Evolutionary conservation across 2,329 filamentous ascomycete species (phyloP).

Genomic region (Lasiodiplodia gonubiensis): DNA sequence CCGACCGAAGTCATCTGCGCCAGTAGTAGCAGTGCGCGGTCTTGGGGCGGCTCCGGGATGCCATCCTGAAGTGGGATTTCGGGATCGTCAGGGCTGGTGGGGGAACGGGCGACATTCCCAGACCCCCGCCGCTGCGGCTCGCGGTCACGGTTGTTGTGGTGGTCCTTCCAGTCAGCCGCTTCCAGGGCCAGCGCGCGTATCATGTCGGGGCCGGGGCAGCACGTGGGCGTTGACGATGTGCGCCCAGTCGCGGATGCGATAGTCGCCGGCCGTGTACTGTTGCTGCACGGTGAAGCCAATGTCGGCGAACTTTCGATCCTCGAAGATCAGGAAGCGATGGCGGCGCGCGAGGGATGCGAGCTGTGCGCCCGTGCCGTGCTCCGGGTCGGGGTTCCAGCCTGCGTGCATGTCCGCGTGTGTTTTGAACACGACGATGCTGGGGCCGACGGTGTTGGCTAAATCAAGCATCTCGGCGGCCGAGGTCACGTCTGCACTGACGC

Average conservation of each 20-base stretch:
- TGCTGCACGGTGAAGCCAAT: conserved; percentile 4
- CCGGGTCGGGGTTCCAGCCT: too few species aligned
- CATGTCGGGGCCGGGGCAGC: neutral
- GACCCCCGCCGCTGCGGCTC: too few species aligned
- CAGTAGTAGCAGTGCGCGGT: neutral
- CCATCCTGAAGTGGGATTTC: too few species aligned
- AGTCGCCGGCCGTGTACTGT: neutral
- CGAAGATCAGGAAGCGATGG: neutral
- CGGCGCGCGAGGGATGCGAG: neutral
- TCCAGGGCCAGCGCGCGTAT: neutral
- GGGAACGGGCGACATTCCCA: too few species aligned
- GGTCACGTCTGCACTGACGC: neutral
- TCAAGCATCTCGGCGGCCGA: neutral
- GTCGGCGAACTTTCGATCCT: neutral
- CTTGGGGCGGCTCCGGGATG: too few species aligned
- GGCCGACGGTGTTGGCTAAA: neutral
- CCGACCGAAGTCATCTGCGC: neutral
- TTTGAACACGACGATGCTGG: neutral
- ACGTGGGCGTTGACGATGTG: neutral
- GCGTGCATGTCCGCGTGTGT: conserved; percentile 2
- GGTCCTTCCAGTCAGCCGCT: neutral
- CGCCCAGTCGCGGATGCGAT: conserved; percentile 1
- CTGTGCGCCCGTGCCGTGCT: neutral
- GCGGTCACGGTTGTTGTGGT: too few species aligned
- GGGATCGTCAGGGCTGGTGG: too few species aligned